Percentiles rank a stretch among this genome's conserved stretches.
Conservation (phyloP, 495 filamentous ascomycete species). For the Hypoxylon lienhwacheense region DNA sequence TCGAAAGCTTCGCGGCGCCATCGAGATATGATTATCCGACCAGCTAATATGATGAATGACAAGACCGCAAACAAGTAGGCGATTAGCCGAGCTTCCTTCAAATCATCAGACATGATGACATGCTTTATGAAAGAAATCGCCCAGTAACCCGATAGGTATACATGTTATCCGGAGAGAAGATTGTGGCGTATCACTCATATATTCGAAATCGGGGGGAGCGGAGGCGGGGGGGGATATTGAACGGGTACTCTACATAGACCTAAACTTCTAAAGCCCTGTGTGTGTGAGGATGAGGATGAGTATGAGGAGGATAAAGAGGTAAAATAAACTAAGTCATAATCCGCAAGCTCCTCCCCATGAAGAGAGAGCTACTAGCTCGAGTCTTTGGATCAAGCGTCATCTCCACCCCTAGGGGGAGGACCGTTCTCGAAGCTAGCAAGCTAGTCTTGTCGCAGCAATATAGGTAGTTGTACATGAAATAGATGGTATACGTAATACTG, state of each 20-base stretch:
- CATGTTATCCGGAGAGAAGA: slow-evolving; percentile 5
- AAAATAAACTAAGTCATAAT: slow-evolving; percentile 2
- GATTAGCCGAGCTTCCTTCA: slow-evolving; percentile 19
- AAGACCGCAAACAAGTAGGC: slow-evolving; percentile 28
- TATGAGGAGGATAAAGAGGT: background rate
- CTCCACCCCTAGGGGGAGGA: slow-evolving; percentile 9
- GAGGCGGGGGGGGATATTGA: background rate
- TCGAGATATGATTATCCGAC: slow-evolving; percentile 24
- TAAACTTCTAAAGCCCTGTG: too few species aligned
- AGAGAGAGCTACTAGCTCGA: background rate
- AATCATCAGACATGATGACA: slow-evolving; percentile 20
- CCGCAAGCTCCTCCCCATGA: slow-evolving; percentile 19
- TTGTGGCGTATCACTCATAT: background rate
- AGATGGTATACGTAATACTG: background rate
- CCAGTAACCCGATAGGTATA: slow-evolving; percentile 1
- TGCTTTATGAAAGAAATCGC: background rate
- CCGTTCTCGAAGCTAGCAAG: slow-evolving; percentile 15
- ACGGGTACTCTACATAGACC: too few species aligned
- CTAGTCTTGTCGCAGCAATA: slow-evolving; percentile 16
- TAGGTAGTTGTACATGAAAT: background rate
- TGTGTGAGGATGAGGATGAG: too few species aligned
- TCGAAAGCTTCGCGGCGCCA: slow-evolving; percentile 36
- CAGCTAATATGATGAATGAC: slow-evolving; percentile 22
- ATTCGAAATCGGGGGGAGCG: background rate
- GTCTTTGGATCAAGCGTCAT: slow-evolving; percentile 16